Percentiles rank a stretch among this genome's conserved stretches.
These are phyloP conservation scores for Naegleria fowleri DNA, from an alignment of 208 protist genomes.

Conservation along the genomic window DNA sequence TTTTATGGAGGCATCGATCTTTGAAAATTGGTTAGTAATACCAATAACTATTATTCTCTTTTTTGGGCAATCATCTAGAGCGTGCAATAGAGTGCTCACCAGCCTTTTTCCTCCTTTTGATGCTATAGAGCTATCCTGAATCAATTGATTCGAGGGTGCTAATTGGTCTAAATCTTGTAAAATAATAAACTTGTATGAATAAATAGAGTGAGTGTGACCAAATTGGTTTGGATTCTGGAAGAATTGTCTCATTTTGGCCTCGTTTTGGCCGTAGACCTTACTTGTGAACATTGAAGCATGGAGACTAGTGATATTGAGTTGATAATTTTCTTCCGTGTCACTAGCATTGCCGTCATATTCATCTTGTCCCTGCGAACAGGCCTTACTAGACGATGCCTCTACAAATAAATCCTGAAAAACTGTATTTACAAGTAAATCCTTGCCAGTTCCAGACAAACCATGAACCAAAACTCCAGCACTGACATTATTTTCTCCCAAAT, in stretches of 20 bases:
- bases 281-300: not conserved
- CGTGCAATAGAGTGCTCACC: not conserved
- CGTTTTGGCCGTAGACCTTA: not conserved
- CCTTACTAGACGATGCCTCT: not conserved
- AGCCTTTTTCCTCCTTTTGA: not conserved
- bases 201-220: not conserved
- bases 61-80: not conserved
- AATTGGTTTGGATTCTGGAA: not conserved
- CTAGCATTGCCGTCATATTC: not conserved
- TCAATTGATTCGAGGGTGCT: not conserved
- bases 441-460: not conserved
- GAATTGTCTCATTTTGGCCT: not conserved
- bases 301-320: not conserved
- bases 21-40: not conserved
- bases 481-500: not conserved
- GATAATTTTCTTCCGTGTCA: not conserved
- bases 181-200: not conserved
- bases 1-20: not conserved
- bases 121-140: not conserved
- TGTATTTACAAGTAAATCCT: not conserved
- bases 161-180: not conserved
- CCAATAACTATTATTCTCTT: conserved; percentile 18
- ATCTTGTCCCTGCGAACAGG: not conserved
- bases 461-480: not conserved
- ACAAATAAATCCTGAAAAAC: not conserved